Evolutionary conservation across 305 asterid species (phyloP).

Genomic region (Ilex paraguariensis): DNA sequence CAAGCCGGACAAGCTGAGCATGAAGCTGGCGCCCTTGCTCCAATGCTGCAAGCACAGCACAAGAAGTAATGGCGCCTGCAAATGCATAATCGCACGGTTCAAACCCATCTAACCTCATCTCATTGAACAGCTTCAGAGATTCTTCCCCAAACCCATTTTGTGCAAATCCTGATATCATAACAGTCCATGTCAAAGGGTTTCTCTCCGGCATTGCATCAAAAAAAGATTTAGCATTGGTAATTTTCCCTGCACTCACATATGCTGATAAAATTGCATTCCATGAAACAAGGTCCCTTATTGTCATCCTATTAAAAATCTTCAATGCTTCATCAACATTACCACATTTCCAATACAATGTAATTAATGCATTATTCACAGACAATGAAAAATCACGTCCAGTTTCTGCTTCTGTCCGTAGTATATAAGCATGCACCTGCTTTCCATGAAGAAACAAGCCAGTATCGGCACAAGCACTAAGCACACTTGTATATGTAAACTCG

Average conservation of each 20-base stretch:
- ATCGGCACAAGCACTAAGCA: slow-evolving; percentile 74
- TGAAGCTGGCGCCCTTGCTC: slow-evolving; percentile 89
- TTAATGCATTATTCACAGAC: slow-evolving; percentile 68
- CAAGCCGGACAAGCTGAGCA: slow-evolving; percentile 62
- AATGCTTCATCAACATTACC: slow-evolving; percentile 58
- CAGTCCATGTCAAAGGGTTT: slow-evolving; percentile 69
- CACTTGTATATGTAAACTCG: slow-evolving; percentile 71
- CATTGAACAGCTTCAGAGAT: slow-evolving; percentile 66
- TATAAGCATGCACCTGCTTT: slow-evolving; percentile 71
- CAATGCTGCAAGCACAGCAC: slow-evolving; percentile 75
- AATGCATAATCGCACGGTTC: slow-evolving; percentile 84
- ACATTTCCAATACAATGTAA: slow-evolving; percentile 81
- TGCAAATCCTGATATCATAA: slow-evolving; percentile 78
- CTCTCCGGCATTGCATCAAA: slow-evolving; percentile 58
- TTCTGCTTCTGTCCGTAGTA: slow-evolving; percentile 45
- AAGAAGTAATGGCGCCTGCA: slow-evolving; percentile 84
- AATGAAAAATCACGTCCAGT: slow-evolving; percentile 39
- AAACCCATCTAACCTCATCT: slow-evolving; percentile 54
- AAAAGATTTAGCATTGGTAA: slow-evolving; percentile 52
- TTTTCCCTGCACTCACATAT: slow-evolving; percentile 46
- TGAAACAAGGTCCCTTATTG: slow-evolving; percentile 63
- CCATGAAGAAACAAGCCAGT: slow-evolving; percentile 64
- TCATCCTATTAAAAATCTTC: slow-evolving; percentile 44
- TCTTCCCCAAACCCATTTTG: slow-evolving; percentile 83
- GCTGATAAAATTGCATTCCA: slow-evolving; percentile 86